phyloP scores from a whole-genome alignment of 2,329 filamentous ascomycete species.

The Simplicillium sp. region DNA sequence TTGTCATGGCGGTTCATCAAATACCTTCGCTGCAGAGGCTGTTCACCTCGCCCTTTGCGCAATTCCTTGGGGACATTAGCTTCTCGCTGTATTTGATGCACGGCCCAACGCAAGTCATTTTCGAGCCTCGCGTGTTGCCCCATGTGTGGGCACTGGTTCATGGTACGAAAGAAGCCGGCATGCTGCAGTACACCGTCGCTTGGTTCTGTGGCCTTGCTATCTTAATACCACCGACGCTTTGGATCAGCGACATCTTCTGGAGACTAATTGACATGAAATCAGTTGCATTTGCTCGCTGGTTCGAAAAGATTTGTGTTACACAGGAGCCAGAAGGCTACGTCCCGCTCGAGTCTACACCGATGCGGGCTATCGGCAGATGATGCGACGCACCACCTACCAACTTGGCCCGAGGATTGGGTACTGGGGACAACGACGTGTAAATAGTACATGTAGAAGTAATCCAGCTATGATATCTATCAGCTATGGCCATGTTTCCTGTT shows the following conservation, averaged over 20 bases:
- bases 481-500: too few species aligned
- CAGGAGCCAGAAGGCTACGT: neutral
- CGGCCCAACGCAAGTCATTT: conserved; percentile 34
- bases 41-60: conserved; percentile 29
- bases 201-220: conserved; percentile 28
- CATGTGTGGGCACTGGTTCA: conserved; percentile 16
- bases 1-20: conserved; percentile 32
- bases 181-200: conserved; percentile 18
- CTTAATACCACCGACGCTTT: conserved; percentile 31
- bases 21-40: conserved; percentile 27
- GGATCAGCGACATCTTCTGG: conserved; percentile 51
- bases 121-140: conserved; percentile 15
- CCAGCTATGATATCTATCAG: too few species aligned
- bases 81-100: conserved; percentile 46
- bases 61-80: conserved; percentile 42
- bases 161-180: conserved; percentile 20
- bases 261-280: conserved; percentile 38
- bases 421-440: too few species aligned
- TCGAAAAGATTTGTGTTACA: conserved; percentile 23
- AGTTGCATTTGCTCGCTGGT: conserved; percentile 36
- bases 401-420: too few species aligned
- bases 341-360: too few species aligned
- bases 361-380: too few species aligned
- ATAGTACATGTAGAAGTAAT: too few species aligned
- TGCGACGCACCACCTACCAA: too few species aligned